These are phyloP conservation scores for Euphorbia tirucalli DNA, from an alignment of 345 rosid species.

Conservation along the genomic window DNA sequence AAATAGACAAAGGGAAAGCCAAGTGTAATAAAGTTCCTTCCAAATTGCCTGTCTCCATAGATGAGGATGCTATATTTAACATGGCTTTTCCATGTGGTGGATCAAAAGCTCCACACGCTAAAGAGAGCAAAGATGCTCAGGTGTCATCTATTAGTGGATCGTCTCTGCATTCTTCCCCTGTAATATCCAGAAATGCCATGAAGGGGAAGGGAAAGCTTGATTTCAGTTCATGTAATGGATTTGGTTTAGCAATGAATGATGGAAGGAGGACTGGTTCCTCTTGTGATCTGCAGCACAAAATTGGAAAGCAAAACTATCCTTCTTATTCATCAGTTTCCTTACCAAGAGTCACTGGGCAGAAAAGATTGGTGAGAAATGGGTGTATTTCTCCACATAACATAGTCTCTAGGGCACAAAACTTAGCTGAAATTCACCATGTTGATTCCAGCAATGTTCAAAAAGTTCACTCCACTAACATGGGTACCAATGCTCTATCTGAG, in stretches of 20 bases:
- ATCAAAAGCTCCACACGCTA: constrained; percentile 28
- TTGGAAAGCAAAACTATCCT: constrained; percentile 24
- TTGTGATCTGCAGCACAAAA: constrained; percentile 28
- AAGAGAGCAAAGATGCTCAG: constrained; percentile 25
- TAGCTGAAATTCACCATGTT: constrained; percentile 27
- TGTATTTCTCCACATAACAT: constrained; percentile 77
- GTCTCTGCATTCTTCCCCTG: constrained; percentile 20
- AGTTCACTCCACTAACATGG: constrained; percentile 23
- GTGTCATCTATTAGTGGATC: constrained; percentile 22
- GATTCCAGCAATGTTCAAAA: constrained; percentile 23
- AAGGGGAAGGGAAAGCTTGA: constrained; percentile 76
- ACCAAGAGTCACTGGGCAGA: constrained; percentile 48
- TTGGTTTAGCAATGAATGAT: constrained; percentile 33
- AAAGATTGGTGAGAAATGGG: constrained; percentile 81
- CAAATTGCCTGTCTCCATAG: constrained; percentile 20
- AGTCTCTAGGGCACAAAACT: constrained; percentile 47
- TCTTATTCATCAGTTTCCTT: constrained; percentile 25
- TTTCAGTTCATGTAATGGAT: constrained; percentile 25
- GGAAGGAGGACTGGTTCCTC: constrained; percentile 42
- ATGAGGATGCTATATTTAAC: constrained; percentile 30
- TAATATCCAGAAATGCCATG: constrained; percentile 24
- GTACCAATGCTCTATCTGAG: constrained; percentile 31
- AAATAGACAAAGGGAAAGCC: constrained; percentile 44
- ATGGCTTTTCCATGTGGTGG: constrained; percentile 26
- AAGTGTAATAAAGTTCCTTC: constrained; percentile 23